Evolutionary conservation across 2,329 filamentous ascomycete species (phyloP).

Genomic region (Metarhizium robertsii): DNA sequence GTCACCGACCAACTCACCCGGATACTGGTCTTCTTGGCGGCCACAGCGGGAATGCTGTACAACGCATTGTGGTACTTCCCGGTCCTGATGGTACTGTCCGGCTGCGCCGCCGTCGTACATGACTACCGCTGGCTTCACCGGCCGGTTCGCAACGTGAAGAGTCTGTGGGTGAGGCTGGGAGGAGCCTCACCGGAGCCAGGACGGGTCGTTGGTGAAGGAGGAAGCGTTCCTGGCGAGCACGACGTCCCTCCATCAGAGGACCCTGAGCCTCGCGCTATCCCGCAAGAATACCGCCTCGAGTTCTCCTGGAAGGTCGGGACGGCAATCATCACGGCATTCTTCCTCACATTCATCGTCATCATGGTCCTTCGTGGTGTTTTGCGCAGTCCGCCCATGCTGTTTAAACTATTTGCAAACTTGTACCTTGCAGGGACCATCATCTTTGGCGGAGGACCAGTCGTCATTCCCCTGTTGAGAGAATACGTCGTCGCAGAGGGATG

Average conservation of each 20-base stretch:
- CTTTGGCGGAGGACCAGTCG: slow-evolving; percentile 55
- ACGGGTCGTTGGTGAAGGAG: background rate
- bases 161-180: background rate
- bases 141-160: background rate
- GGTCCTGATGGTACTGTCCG: slow-evolving; percentile 47
- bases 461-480: slow-evolving; percentile 52
- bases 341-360: slow-evolving; percentile 45
- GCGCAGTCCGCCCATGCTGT: slow-evolving; percentile 32
- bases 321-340: slow-evolving; percentile 36
- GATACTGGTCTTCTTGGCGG: slow-evolving; percentile 54
- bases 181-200: background rate
- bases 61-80: slow-evolving; percentile 71
- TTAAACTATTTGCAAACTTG: slow-evolving; percentile 61
- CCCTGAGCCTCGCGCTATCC: background rate
- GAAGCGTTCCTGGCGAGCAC: background rate
- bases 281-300: slow-evolving; percentile 20
- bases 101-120: slow-evolving; percentile 41
- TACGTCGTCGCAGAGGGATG: slow-evolving; percentile 59
- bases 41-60: slow-evolving; percentile 57
- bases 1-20: slow-evolving; percentile 56
- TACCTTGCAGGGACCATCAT: slow-evolving; percentile 65
- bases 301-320: slow-evolving; percentile 37
- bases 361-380: slow-evolving; percentile 40
- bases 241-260: background rate
- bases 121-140: slow-evolving; percentile 45